These are phyloP conservation scores for Pichia gijzeniarum DNA, from an alignment of 805 yeast species.

Conservation along the genomic window DNA sequence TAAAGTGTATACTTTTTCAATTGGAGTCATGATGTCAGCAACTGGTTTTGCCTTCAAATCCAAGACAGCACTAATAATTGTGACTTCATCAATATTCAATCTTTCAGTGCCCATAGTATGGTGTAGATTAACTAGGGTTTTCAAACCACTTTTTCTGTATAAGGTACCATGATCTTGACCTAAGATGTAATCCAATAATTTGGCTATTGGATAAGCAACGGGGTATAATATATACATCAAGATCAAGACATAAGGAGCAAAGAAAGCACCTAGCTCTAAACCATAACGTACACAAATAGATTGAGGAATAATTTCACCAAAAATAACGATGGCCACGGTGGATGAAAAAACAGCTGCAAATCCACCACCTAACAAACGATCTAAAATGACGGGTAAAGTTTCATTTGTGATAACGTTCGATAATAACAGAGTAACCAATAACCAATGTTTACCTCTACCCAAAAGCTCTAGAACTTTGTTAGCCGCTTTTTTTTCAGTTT, in stretches of 20 bases:
- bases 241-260: slow-evolving; percentile 78
- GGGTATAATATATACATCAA: slow-evolving; percentile 91
- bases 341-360: slow-evolving; percentile 93
- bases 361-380: slow-evolving; percentile 92
- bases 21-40: slow-evolving; percentile 87
- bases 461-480: slow-evolving; percentile 64
- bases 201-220: slow-evolving; percentile 83
- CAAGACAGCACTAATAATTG: slow-evolving; percentile 88
- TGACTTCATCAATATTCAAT: slow-evolving; percentile 89
- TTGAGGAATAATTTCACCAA: slow-evolving; percentile 97
- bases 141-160: slow-evolving; percentile 86
- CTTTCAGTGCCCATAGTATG: slow-evolving; percentile 94
- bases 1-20: slow-evolving; percentile 83
- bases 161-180: slow-evolving; percentile 97
- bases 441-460: slow-evolving; percentile 91
- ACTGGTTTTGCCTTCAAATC: slow-evolving; percentile 92
- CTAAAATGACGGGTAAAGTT: slow-evolving; percentile 88
- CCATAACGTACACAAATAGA: slow-evolving; percentile 91
- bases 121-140: slow-evolving; percentile 88
- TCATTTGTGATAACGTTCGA: slow-evolving; percentile 92
- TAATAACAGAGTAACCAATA: slow-evolving; percentile 77
- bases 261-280: slow-evolving; percentile 80
- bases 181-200: slow-evolving; percentile 67
- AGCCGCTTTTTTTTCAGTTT: slow-evolving; percentile 61
- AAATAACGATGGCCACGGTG: slow-evolving; percentile 87